Evolutionary conservation across 169 alveolate species (phyloP).

Genomic region (Plasmodium malariae): DNA sequence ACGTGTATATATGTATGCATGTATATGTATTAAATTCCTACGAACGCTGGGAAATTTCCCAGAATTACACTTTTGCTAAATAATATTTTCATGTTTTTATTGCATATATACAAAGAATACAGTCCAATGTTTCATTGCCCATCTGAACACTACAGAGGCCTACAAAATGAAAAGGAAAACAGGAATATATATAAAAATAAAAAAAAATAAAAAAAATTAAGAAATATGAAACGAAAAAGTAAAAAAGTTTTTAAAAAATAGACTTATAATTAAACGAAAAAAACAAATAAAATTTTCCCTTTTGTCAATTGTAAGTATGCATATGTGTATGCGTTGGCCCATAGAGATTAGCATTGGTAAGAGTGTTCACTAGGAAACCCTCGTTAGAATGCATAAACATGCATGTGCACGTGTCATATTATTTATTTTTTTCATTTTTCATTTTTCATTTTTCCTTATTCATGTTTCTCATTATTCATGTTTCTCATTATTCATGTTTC

Average conservation of each 20-base stretch:
- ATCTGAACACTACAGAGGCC: constrained; percentile 86
- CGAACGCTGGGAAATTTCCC: not conserved
- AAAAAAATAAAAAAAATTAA: not conserved
- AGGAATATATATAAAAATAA: too few relatives aligned
- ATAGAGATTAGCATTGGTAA: too few relatives aligned
- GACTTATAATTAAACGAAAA: not conserved
- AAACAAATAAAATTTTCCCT: not conserved
- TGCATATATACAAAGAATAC: constrained; percentile 87
- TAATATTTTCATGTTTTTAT: constrained; percentile 78
- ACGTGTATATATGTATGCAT: not conserved
- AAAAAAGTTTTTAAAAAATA: not conserved
- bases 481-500: too few relatives aligned
- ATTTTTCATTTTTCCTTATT: too few relatives aligned
- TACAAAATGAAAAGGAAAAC: constrained; percentile 8
- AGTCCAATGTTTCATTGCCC: constrained; percentile 85
- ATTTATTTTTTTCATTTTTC: too few relatives aligned
- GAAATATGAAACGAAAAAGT: not conserved
- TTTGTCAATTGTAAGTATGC: not conserved
- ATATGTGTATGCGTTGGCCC: not conserved
- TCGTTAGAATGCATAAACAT: not conserved
- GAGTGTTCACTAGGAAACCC: too few relatives aligned
- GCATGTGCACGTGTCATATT: not conserved
- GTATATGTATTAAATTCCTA: not conserved
- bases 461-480: too few relatives aligned
- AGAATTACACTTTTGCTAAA: not conserved